Evolutionary conservation across 192 early-diverging fungal species (phyloP), one percentile per base, ranked within the genome.

Genomic region (Coemansia sp.): DNA sequence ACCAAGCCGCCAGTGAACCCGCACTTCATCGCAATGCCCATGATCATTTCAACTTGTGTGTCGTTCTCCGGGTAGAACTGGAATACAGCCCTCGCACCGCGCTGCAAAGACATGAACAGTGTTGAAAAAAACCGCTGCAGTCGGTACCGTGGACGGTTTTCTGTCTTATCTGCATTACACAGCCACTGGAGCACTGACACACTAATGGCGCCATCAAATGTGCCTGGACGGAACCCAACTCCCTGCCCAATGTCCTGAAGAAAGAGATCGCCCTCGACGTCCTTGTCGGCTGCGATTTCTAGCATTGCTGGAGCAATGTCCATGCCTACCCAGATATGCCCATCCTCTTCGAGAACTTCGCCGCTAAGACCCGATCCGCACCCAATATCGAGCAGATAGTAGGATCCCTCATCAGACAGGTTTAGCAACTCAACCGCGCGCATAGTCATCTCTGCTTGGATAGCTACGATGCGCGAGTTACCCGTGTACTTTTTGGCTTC

Each of bases 31-130:
- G 97, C 95, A 8, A 83, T 83, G 47, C 89, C 86, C 75, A 95
- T 91, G 65, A 99, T 94, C 86, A 98, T 86, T 71, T 99, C 92
- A 43, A 96, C 88, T 79, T 99, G 97, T 60, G 91, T 85, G 66
- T 95, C 92, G 79, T 97, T 96, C 78, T 97, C 96, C 1, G 97
- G 97, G 75, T 99, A 98, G 69, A 99, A 97, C 85, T 99, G 97
- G 85, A 98, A 99, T 29, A 99, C 88, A 11, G 95, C 95, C n/a
- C 95, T 85, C 11, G 95, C 93, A 13, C 96, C 96, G 13, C 94
- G 86, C 47, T 90, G 80, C 71, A 98, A 79, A 11, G 94, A 86
- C n/a, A 93, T 94, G 72, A 95, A 98, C 31, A 98, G 81, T 10
- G 96, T 95, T 11, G 91, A 89, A 69, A 99, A 99, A 82, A 99